Evolutionary conservation across 306 rosid genomes (phyloP).

Genomic region (Cicer cuneatum): DNA sequence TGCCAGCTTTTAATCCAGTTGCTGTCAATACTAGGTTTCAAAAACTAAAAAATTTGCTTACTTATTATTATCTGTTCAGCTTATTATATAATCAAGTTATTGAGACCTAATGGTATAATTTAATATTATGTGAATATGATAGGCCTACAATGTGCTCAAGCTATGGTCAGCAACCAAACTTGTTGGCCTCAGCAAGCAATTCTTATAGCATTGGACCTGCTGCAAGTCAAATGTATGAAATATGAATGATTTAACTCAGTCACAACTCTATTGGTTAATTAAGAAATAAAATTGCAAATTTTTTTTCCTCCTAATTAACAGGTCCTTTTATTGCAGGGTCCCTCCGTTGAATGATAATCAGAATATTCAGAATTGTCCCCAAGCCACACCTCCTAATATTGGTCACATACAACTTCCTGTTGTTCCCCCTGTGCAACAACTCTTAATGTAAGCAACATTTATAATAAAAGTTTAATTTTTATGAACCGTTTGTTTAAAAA

Average conservation of each 20-base stretch:
- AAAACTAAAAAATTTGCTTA: background rate
- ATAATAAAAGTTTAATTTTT: no score
- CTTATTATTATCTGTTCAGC: background rate
- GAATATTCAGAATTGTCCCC: background rate
- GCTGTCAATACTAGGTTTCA: background rate
- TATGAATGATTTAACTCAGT: background rate
- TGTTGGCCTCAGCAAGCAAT: background rate
- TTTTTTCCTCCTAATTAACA: no score
- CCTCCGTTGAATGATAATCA: background rate
- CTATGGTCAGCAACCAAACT: background rate
- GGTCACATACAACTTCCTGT: background rate
- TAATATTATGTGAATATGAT: background rate
- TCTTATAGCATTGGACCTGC: background rate
- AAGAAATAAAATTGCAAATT: no score
- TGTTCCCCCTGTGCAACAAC: background rate
- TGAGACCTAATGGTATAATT: background rate
- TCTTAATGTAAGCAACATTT: conserved; percentile 28
- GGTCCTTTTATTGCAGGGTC: conserved; percentile 15
- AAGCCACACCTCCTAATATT: background rate
- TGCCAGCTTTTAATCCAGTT: background rate
- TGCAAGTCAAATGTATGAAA: background rate
- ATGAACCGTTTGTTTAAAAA: no score
- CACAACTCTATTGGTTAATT: background rate
- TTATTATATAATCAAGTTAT: background rate
- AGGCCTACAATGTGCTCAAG: background rate